Conservation (phyloP, 23 red algal species). For the Porphyridium purpureum region DNA sequence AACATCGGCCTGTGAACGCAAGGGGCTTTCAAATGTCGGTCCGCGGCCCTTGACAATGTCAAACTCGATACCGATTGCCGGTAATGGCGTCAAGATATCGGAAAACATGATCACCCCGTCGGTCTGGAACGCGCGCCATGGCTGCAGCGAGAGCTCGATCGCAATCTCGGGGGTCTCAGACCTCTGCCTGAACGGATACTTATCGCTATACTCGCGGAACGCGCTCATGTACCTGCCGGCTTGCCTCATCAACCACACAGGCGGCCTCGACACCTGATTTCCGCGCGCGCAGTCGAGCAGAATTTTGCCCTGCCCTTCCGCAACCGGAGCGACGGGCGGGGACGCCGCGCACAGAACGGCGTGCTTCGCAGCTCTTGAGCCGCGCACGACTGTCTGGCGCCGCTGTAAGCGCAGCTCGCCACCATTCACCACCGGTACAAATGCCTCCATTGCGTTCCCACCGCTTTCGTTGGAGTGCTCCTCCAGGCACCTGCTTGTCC, state of each 20-base stretch:
- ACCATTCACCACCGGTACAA: too few relatives aligned
- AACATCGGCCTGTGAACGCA: constrained; percentile 15
- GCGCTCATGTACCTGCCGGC: constrained; percentile 83
- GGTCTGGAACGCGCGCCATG: constrained; percentile 43
- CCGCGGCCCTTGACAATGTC: constrained; percentile 50
- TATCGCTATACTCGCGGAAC: constrained; percentile 53
- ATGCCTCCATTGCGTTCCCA: too few relatives aligned
- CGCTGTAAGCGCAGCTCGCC: too few relatives aligned
- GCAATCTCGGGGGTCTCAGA: constrained; percentile 69
- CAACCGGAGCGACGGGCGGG: too few relatives aligned
- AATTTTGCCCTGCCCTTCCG: too few relatives aligned
- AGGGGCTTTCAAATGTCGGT: constrained; percentile 22
- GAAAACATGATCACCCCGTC: constrained; percentile 89
- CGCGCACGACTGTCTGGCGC: too few relatives aligned
- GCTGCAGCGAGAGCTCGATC: constrained; percentile 77
- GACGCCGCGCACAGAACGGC: too few relatives aligned
- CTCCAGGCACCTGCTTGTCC: too few relatives aligned
- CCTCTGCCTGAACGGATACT: constrained; percentile 56
- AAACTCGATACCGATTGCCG: constrained; percentile 60
- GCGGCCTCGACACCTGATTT: constrained; percentile 32
- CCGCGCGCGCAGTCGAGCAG: constrained; percentile 51
- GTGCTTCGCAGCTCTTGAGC: too few relatives aligned
- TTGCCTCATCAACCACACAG: constrained; percentile 95
- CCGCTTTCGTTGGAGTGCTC: too few relatives aligned
- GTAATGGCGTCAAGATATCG: constrained; percentile 84